Evolutionary conservation across 1,284 basidiomycete species (phyloP).

Genomic region (Cutaneotrichosporon spelunceum): DNA sequence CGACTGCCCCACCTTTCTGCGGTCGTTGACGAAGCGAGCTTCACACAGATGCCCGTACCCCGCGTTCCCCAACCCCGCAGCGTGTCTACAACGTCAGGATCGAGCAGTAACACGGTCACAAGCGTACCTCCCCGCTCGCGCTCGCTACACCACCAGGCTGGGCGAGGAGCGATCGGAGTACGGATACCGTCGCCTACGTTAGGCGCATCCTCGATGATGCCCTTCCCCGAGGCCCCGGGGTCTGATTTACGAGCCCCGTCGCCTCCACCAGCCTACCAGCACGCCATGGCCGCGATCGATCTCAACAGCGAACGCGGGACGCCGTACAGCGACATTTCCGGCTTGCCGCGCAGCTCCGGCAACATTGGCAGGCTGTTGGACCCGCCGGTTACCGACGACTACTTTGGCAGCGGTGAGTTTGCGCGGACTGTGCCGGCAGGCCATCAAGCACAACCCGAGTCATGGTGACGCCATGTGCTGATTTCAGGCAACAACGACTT

Average conservation of each 20-base stretch:
- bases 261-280: conserved; percentile 30
- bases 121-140: conserved; percentile 19
- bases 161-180: conserved; percentile 16
- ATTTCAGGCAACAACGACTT: not conserved
- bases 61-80: conserved; percentile 15
- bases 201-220: conserved; percentile 10
- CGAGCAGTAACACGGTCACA: conserved; percentile 9
- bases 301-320: conserved; percentile 25
- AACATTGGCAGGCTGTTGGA: conserved; percentile 18
- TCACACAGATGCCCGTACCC: conserved; percentile 10
- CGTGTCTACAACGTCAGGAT: conserved; percentile 12
- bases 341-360: conserved; percentile 24
- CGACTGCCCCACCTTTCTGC: not conserved
- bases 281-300: conserved; percentile 23
- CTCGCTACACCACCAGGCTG: conserved; percentile 14
- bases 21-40: not conserved
- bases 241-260: not conserved
- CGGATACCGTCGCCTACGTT: conserved; percentile 18
- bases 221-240: conserved; percentile 14
- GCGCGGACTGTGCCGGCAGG: not conserved
- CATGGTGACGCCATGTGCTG: conserved; percentile 6
- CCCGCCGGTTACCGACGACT: not conserved
- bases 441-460: not conserved
- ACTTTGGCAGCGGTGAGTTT: conserved; percentile 7
- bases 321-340: conserved; percentile 27